These are phyloP conservation scores for Hygrophorus russula DNA, from an alignment of 768 basidiomycete species.

Conservation along the genomic window DNA sequence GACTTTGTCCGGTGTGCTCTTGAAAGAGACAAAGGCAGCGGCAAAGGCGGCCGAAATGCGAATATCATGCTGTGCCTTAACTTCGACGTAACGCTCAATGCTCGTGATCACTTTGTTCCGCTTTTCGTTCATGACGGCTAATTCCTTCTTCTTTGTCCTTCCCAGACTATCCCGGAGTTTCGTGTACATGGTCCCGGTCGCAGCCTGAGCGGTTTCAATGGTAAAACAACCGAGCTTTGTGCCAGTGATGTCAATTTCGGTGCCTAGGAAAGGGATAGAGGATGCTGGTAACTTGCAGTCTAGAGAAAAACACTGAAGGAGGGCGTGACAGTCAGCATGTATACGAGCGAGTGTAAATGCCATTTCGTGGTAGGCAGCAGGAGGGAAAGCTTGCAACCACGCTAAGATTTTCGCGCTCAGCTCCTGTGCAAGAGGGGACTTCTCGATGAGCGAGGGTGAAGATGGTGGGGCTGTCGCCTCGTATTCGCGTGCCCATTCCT, in stretches of 20 bases:
- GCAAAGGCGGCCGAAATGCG: conserved; percentile 87
- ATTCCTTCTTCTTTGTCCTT: conserved; percentile 68
- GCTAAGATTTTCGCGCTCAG: conserved; percentile 57
- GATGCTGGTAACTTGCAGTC: conserved; percentile 81
- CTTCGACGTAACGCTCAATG: conserved; percentile 71
- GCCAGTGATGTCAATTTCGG: conserved; percentile 66
- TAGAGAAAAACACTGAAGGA: conserved; percentile 73
- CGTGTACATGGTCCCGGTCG: conserved; percentile 60
- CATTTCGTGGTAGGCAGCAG: conserved; percentile 87
- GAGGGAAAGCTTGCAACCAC: conserved; percentile 67
- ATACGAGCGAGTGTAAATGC: conserved; percentile 69
- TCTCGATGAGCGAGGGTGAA: conserved; percentile 35
- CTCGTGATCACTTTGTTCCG: conserved; percentile 52
- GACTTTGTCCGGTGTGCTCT: conserved; percentile 82
- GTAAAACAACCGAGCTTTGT: conserved; percentile 60
- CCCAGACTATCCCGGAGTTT: conserved; percentile 67
- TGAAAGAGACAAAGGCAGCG: conserved; percentile 81
- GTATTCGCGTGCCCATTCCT: conserved; percentile 79
- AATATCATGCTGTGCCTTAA: conserved; percentile 78
- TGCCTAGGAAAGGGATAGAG: conserved; percentile 69
- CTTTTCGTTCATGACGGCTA: conserved; percentile 67
- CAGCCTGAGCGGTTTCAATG: conserved; percentile 61
- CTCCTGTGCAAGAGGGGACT: conserved; percentile 49
- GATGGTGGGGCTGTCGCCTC: conserved; percentile 19
- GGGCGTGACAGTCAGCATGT: conserved; percentile 63